Percentiles rank a stretch among this genome's conserved stretches.
Evolutionary conservation across 1,284 basidiomycete genomes (phyloP).

Genomic region (Puccinia brachypodii): DNA sequence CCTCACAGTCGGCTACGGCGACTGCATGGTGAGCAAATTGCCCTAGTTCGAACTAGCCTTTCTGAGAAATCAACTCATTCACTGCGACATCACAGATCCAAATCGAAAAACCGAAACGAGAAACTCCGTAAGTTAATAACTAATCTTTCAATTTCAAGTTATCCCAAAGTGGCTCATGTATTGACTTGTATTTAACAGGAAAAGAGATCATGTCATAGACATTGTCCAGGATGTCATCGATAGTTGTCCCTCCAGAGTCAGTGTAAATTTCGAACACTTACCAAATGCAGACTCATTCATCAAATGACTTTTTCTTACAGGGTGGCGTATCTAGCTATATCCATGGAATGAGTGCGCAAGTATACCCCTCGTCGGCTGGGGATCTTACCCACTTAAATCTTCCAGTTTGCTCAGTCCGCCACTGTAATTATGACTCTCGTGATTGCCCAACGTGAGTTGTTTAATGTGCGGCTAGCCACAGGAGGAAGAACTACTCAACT

Average conservation of each 20-base stretch:
- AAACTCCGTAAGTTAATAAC: neutral
- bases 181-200: neutral
- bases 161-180: neutral
- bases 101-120: neutral
- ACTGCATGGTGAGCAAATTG: constrained; percentile 6
- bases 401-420: neutral
- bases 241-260: constrained; percentile 3
- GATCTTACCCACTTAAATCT: neutral
- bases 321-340: constrained; percentile 2
- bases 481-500: neutral
- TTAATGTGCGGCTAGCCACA: neutral
- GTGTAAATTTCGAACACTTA: neutral
- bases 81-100: neutral
- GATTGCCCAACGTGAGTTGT: neutral
- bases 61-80: neutral
- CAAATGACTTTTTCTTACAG: neutral
- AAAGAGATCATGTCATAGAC: neutral
- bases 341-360: constrained; percentile 5
- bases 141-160: neutral
- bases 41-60: neutral
- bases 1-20: neutral
- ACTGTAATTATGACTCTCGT: neutral
- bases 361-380: neutral
- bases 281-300: neutral
- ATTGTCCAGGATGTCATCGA: neutral